Evolutionary conservation across 345 rosid genomes (phyloP).

Genomic region (Viola odorata): DNA sequence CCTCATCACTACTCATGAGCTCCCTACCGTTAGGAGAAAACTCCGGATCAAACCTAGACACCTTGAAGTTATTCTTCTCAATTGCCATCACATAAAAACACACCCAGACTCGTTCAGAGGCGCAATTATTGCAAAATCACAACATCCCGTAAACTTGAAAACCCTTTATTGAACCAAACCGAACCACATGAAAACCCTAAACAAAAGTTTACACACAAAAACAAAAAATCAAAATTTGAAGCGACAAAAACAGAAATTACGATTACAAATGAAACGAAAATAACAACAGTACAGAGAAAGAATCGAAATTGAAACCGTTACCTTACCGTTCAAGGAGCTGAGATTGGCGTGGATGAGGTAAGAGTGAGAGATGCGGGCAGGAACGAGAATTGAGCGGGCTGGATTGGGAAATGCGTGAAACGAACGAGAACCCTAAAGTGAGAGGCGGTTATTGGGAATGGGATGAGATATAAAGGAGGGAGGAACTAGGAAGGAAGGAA

Average conservation of each 20-base stretch:
- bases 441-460: conserved; percentile 8
- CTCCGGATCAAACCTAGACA: conserved; percentile 72
- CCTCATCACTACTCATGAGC: conserved; percentile 68
- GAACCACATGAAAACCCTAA: conserved; percentile 14
- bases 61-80: conserved; percentile 85
- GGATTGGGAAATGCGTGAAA: background rate
- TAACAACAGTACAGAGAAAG: background rate
- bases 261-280: background rate
- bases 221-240: background rate
- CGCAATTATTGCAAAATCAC: background rate
- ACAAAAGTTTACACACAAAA: background rate
- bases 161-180: background rate
- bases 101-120: background rate
- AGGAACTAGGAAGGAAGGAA: conserved; percentile 13
- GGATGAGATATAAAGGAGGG: background rate
- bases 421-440: conserved; percentile 49
- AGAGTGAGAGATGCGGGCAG: background rate
- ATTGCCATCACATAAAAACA: conserved; percentile 59
- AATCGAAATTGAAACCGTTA: background rate
- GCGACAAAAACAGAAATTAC: background rate
- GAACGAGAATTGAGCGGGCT: background rate
- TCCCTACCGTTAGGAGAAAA: conserved; percentile 76
- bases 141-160: background rate
- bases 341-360: background rate
- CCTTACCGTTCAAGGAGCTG: background rate